These are phyloP conservation scores for Macrotyloma uniflorum DNA, from an alignment of 306 rosid species.

Conservation along the genomic window DNA sequence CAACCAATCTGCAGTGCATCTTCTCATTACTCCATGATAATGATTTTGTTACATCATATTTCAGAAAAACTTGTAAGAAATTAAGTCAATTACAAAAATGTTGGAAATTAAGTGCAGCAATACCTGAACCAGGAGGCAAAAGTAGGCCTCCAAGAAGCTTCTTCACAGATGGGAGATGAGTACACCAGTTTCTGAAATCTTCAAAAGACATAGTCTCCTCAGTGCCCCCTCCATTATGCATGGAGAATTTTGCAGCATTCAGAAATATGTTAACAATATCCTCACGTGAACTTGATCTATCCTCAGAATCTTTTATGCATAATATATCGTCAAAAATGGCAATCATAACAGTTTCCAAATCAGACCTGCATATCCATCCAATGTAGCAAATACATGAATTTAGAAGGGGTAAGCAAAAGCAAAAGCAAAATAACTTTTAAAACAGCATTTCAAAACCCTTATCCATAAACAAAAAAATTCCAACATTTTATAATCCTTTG, in stretches of 20 bases:
- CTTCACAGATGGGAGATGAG: conserved; percentile 69
- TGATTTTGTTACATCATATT: conserved; percentile 9
- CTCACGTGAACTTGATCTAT: conserved; percentile 50
- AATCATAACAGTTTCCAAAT: conserved; percentile 68
- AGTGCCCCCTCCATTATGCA: conserved; percentile 45
- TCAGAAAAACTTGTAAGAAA: conserved; percentile 11
- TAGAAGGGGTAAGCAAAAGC: not conserved
- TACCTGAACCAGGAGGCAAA: conserved; percentile 74
- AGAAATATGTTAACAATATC: conserved; percentile 64
- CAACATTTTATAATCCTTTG: not conserved
- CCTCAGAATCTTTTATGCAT: conserved; percentile 48
- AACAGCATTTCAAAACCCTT: conserved; percentile 7
- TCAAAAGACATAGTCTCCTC: conserved; percentile 67
- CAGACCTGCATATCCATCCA: conserved; percentile 69
- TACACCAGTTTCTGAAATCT: conserved; percentile 85
- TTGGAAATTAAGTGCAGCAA: conserved; percentile 22
- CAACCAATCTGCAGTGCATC: not conserved
- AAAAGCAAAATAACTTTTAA: not conserved
- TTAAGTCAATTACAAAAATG: conserved; percentile 13
- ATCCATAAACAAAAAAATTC: not conserved
- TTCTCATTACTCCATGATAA: conserved; percentile 16
- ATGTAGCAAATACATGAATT: conserved; percentile 35
- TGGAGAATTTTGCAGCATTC: conserved; percentile 65
- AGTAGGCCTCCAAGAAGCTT: conserved; percentile 88
- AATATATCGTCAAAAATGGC: conserved; percentile 58